These are phyloP conservation scores for Lichtheimia ornata DNA, from an alignment of 371 early-diverging fungal genomes.

Conservation along the genomic window DNA sequence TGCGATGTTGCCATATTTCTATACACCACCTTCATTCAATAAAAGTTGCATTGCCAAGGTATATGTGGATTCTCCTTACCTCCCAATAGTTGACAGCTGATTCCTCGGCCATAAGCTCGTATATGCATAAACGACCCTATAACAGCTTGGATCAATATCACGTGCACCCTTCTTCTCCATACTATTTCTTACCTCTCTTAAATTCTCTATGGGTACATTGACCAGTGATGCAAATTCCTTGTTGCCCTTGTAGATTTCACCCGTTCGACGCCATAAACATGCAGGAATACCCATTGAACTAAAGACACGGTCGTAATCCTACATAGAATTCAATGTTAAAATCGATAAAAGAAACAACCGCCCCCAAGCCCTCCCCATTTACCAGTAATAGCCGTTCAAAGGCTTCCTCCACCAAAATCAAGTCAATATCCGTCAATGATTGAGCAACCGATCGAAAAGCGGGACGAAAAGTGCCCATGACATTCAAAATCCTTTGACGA, in stretches of 20 bases:
- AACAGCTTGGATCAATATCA: background rate
- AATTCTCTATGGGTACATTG: constrained; percentile 73
- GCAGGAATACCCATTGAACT: constrained; percentile 94
- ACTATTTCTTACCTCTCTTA: constrained; percentile 56
- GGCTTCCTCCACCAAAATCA: constrained; percentile 90
- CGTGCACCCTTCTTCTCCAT: background rate
- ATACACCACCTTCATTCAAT: constrained; percentile 1
- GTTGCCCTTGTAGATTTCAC: constrained; percentile 94
- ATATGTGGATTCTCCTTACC: constrained; percentile 30
- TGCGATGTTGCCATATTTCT: constrained; percentile 94
- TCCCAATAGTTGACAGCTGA: constrained; percentile 90
- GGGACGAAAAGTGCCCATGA: constrained; percentile 87
- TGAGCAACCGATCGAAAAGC: constrained; percentile 83
- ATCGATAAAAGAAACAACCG: background rate
- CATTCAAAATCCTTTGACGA: constrained; percentile 78
- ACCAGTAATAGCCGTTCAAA: constrained; percentile 88
- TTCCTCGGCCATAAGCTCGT: constrained; percentile 92
- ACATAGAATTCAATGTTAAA: background rate
- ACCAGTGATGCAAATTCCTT: constrained; percentile 90
- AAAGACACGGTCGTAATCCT: constrained; percentile 93
- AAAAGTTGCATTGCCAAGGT: constrained; percentile 9
- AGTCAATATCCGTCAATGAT: constrained; percentile 88
- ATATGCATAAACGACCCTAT: constrained; percentile 78
- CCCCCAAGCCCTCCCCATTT: constrained; percentile 2
- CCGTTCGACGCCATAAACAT: constrained; percentile 92